These are phyloP conservation scores for Zymoseptoria crescenta DNA, from an alignment of 2,329 filamentous ascomycete species.

Conservation along the genomic window DNA sequence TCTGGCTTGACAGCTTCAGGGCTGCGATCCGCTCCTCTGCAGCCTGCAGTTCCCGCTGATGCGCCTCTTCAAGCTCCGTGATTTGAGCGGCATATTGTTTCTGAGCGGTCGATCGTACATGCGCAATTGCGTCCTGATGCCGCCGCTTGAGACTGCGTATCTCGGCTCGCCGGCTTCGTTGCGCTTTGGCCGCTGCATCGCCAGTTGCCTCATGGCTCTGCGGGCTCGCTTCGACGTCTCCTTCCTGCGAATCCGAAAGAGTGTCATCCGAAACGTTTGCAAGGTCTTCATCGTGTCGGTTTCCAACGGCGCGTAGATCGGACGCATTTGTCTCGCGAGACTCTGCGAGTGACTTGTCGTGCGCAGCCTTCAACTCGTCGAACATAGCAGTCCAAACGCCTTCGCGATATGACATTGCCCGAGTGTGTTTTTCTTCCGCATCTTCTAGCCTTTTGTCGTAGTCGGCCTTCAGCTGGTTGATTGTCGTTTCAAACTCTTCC, in stretches of 20 bases:
- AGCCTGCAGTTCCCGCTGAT: slow-evolving; percentile 14
- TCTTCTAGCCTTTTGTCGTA: slow-evolving; percentile 2
- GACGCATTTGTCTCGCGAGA: slow-evolving; percentile 6
- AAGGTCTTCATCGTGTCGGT: slow-evolving; percentile 9
- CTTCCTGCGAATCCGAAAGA: slow-evolving; percentile 11
- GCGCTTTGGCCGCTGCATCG: slow-evolving; percentile 14
- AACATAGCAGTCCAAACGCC: slow-evolving; percentile 16
- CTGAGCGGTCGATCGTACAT: slow-evolving; percentile 16
- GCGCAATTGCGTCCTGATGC: slow-evolving; percentile 20
- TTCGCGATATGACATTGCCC: slow-evolving; percentile 15
- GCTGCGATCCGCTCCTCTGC: slow-evolving; percentile 9
- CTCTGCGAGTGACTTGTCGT: slow-evolving; percentile 13
- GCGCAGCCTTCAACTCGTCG: slow-evolving; percentile 12
- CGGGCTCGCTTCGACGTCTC: slow-evolving; percentile 6
- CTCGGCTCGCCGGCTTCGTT: slow-evolving; percentile 15
- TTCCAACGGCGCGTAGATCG: slow-evolving; percentile 8
- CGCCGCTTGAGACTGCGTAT: slow-evolving; percentile 17
- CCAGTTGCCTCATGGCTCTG: slow-evolving; percentile 17
- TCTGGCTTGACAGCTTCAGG: slow-evolving; percentile 3
- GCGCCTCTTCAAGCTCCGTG: slow-evolving; percentile 16
- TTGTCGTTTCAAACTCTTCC: background rate
- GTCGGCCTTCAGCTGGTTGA: slow-evolving; percentile 1
- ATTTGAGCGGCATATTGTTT: slow-evolving; percentile 13
- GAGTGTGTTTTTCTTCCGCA: slow-evolving; percentile 11
- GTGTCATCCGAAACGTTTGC: slow-evolving; percentile 4